Percentiles rank a stretch among this genome's conserved stretches.
These are phyloP conservation scores for Pyricularia grisea DNA, from an alignment of 2,329 filamentous ascomycete species.

Conservation along the genomic window DNA sequence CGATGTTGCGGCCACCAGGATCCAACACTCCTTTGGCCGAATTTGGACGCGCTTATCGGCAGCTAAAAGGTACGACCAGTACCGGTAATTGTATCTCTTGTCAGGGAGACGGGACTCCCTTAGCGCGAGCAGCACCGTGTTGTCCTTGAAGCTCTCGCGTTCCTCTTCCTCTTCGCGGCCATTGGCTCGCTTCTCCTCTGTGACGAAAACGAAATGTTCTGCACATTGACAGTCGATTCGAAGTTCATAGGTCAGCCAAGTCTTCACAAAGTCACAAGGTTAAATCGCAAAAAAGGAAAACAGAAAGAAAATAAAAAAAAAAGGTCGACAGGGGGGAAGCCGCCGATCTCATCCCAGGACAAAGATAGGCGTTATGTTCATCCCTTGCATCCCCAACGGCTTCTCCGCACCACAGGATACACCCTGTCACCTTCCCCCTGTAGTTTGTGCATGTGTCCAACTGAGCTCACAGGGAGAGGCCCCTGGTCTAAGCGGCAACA, in stretches of 20 bases:
- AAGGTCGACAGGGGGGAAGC: neutral
- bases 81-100: conserved; percentile 52
- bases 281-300: too few species aligned
- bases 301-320: too few species aligned
- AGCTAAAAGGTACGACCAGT: conserved; percentile 46
- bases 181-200: conserved; percentile 28
- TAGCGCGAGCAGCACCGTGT: conserved; percentile 53
- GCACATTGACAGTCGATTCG: neutral
- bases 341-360: neutral
- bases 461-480: neutral
- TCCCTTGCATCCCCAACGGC: neutral
- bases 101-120: conserved; percentile 47
- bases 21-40: conserved; percentile 48
- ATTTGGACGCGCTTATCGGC: conserved; percentile 44
- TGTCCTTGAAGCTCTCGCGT: conserved; percentile 50
- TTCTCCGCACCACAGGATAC: neutral
- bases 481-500: neutral
- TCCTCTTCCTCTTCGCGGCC: conserved; percentile 29
- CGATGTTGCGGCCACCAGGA: conserved; percentile 45
- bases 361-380: neutral
- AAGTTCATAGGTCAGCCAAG: neutral
- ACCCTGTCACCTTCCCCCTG: neutral
- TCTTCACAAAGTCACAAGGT: too few species aligned
- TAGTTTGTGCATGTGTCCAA: neutral
- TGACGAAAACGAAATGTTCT: conserved; percentile 9